phyloP scores from a whole-genome alignment of 768 basidiomycete genomes.

The Roridomyces roridus region DNA sequence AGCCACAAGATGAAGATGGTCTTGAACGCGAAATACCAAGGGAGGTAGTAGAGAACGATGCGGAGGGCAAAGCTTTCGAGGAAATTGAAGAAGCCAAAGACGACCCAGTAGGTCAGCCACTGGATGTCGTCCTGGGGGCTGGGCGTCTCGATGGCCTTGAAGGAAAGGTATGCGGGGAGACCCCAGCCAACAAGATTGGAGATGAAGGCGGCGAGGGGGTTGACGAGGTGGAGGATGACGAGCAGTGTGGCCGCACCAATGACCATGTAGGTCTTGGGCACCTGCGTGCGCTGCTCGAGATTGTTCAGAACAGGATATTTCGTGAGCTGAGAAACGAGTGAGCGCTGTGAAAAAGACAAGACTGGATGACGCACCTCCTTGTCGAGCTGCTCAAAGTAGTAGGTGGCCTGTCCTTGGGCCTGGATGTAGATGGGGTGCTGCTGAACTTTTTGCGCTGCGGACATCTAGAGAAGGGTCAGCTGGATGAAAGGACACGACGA shows the following conservation, averaged over 20 bases:
- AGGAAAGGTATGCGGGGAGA: conserved; percentile 93
- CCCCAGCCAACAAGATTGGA: conserved; percentile 96
- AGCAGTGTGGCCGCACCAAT: conserved; percentile 73
- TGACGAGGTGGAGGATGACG: conserved; percentile 81
- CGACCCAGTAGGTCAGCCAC: conserved; percentile 98
- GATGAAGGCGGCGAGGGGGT: conserved; percentile 89
- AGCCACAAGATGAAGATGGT: conserved; percentile 91
- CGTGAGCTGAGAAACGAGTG: conserved; percentile 56
- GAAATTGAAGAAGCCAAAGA: conserved; percentile 95
- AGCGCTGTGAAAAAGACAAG: conserved; percentile 3
- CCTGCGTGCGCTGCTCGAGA: conserved; percentile 87
- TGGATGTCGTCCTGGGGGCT: conserved; percentile 85
- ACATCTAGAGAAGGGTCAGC: conserved; percentile 55
- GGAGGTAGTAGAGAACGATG: conserved; percentile 87
- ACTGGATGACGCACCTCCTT: conserved; percentile 76
- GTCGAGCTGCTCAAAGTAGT: conserved; percentile 90
- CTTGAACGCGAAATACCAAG: conserved; percentile 96
- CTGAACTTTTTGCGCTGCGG: conserved; percentile 81
- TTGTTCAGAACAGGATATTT: conserved; percentile 88
- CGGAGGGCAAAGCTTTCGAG: conserved; percentile 86
- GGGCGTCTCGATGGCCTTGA: conserved; percentile 93
- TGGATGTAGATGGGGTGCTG: conserved; percentile 88
- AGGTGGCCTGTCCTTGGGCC: conserved; percentile 80
- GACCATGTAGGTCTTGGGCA: conserved; percentile 92
- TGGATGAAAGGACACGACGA: too few relatives aligned